Percentiles rank a stretch among this genome's conserved stretches.
phyloP scores from a whole-genome alignment of 495 filamentous ascomycete species.

The Geoglossum glabrum region DNA sequence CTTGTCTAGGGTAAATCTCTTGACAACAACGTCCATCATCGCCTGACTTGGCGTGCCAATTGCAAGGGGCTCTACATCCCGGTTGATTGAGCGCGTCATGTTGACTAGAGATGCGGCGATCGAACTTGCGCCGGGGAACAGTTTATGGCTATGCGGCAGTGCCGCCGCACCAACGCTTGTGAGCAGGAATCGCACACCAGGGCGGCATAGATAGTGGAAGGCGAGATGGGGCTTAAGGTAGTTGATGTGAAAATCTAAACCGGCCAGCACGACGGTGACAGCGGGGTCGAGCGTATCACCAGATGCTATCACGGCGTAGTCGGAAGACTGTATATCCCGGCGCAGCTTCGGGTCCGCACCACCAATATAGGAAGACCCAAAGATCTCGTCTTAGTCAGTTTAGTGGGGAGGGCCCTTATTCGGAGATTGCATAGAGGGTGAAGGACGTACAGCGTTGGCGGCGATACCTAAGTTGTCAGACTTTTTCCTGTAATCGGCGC shows the following conservation, averaged over 20 bases:
- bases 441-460: slow-evolving; percentile 32
- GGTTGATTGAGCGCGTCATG: slow-evolving; percentile 37
- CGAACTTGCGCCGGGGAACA: slow-evolving; percentile 85
- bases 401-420: background rate
- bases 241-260: slow-evolving; percentile 81
- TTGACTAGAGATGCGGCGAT: slow-evolving; percentile 60
- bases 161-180: slow-evolving; percentile 82
- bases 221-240: slow-evolving; percentile 81
- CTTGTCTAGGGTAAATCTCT: slow-evolving; percentile 76
- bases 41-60: slow-evolving; percentile 91
- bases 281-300: slow-evolving; percentile 63
- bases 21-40: slow-evolving; percentile 98
- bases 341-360: slow-evolving; percentile 68
- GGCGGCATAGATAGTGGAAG: slow-evolving; percentile 61
- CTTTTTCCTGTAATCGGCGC: slow-evolving; percentile 79
- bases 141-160: slow-evolving; percentile 53
- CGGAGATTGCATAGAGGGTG: background rate
- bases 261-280: slow-evolving; percentile 74
- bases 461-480: slow-evolving; percentile 67
- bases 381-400: slow-evolving; percentile 62
- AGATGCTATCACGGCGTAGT: slow-evolving; percentile 56
- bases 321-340: slow-evolving; percentile 54
- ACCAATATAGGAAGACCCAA: slow-evolving; percentile 73
- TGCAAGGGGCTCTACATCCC: slow-evolving; percentile 35
- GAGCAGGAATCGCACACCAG: slow-evolving; percentile 74